A percentile compares a stretch with the other conserved stretches of the same genome.
These are phyloP conservation scores for Leccinum pseudoinsigne DNA, from an alignment of 1,284 basidiomycete species.

Conservation along the genomic window DNA sequence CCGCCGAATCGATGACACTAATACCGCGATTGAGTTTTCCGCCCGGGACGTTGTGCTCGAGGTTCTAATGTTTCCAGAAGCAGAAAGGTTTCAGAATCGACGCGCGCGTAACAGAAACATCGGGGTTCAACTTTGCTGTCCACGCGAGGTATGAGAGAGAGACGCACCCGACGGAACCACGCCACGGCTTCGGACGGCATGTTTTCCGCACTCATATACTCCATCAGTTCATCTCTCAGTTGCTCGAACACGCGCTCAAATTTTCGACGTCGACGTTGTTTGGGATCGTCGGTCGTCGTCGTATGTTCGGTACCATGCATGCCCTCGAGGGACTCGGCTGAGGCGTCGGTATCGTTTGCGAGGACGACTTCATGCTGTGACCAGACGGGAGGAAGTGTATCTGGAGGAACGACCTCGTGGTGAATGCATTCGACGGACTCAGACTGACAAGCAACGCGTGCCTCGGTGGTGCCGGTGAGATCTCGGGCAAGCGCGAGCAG, in stretches of 20 bases:
- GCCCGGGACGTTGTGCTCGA: constrained; percentile 94
- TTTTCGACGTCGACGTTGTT: constrained; percentile 26
- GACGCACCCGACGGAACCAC: constrained; percentile 60
- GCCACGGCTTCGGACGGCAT: constrained; percentile 65
- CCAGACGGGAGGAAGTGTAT: background rate
- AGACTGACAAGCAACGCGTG: background rate
- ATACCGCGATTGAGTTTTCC: constrained; percentile 97
- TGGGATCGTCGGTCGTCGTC: constrained; percentile 18
- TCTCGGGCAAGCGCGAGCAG: background rate
- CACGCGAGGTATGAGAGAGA: background rate
- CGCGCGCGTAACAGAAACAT: constrained; percentile 93
- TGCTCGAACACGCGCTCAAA: constrained; percentile 32
- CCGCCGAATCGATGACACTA: constrained; percentile 91
- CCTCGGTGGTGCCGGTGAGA: background rate
- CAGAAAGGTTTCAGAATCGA: constrained; percentile 62
- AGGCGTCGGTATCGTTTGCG: background rate
- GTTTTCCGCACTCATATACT: constrained; percentile 47
- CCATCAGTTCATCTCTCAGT: constrained; percentile 39
- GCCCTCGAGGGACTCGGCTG: background rate
- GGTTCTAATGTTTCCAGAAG: constrained; percentile 51
- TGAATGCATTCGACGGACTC: background rate
- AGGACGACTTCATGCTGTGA: background rate
- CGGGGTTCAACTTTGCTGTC: constrained; percentile 62
- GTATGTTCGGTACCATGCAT: background rate
- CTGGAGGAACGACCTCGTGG: background rate